phyloP scores from a whole-genome alignment of 306 rosid genomes.

The Arachis hypogaea region DNA sequence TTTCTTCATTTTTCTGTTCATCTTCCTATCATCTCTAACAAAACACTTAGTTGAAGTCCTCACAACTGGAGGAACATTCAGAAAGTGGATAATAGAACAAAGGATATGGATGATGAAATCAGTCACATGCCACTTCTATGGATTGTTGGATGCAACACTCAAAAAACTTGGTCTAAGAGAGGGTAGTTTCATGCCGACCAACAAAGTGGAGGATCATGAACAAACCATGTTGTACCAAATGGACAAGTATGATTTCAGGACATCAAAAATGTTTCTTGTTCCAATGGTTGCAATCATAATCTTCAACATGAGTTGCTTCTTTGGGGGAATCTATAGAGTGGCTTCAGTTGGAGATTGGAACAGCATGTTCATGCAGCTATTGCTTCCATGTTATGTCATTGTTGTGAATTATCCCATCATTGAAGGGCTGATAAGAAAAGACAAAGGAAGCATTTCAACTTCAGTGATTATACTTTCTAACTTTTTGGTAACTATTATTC shows the following conservation, averaged over 20 bases:
- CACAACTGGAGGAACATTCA: constrained; percentile 50
- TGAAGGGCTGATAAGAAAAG: constrained; percentile 42
- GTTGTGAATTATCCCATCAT: constrained; percentile 37
- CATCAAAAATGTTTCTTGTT: constrained; percentile 54
- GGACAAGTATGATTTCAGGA: constrained; percentile 61
- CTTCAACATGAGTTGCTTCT: constrained; percentile 49
- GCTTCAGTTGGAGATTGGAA: constrained; percentile 44
- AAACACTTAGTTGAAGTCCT: constrained; percentile 56
- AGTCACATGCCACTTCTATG: constrained; percentile 49
- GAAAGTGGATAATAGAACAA: constrained; percentile 53
- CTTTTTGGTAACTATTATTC: constrained; percentile 31
- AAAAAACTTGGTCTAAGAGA: constrained; percentile 54
- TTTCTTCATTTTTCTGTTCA: constrained; percentile 45
- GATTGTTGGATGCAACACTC: constrained; percentile 55
- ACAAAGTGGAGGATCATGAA: constrained; percentile 59
- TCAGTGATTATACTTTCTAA: constrained; percentile 31
- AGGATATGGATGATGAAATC: constrained; percentile 69
- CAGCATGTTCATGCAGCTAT: constrained; percentile 39
- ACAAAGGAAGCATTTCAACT: constrained; percentile 41
- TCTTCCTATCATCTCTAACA: constrained; percentile 44
- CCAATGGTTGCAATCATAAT: constrained; percentile 51
- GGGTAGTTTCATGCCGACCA: constrained; percentile 57
- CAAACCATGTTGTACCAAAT: constrained; percentile 48
- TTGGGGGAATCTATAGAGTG: constrained; percentile 46
- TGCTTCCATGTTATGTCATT: constrained; percentile 35